Evolutionary conservation across 495 filamentous ascomycete species (phyloP), one percentile per base, ranked within the genome.

Genomic region (Glonium stellatum): DNA sequence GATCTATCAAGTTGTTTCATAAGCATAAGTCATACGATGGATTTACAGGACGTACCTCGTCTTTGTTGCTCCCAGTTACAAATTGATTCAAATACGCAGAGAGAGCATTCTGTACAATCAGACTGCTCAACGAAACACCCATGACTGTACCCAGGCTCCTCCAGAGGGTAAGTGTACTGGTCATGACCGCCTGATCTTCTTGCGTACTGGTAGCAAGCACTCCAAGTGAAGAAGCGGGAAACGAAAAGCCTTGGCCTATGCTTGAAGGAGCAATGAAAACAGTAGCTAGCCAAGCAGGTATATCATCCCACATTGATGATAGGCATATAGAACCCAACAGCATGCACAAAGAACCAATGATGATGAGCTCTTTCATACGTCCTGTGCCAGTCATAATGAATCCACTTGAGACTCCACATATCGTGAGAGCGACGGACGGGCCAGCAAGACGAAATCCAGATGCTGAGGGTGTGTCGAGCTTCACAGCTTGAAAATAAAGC

Each of bases 401-500:
- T 1, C 88, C 88, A 5, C 84, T 83, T 0, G 79, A 72, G 0
- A 87, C 80, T 34, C 85, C 86, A 5, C 80, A 77, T 0, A 73
- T 51, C 11, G 86, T 87, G 39, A 82, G 72, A 0, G 81, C 79
- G 12, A 82, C 59, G 0, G 82, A 82, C 27, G 83, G 81, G 41
- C 82, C 73, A 10, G 89, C 74, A 48, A 92, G 82, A 44, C 85
- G 79, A 4, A 89, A 78, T 11, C 88, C 88, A 0, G 88, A 89
- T 18, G 76, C 77, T 9, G 87, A 87, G 23, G 88, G 84, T 21
- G 76, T 80, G 12, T 86, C 83, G 42, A 90, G 79, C 62, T 88
- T 84, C 49, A 90, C 87, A 31, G 84, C 87, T 71, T 90, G 87
- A 73, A 91, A 92, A 75, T 84, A 92, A 21, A 92, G 74, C 0